These are phyloP conservation scores for Petunia secreta DNA, from an alignment of 257 asterid genomes.

Conservation along the genomic window DNA sequence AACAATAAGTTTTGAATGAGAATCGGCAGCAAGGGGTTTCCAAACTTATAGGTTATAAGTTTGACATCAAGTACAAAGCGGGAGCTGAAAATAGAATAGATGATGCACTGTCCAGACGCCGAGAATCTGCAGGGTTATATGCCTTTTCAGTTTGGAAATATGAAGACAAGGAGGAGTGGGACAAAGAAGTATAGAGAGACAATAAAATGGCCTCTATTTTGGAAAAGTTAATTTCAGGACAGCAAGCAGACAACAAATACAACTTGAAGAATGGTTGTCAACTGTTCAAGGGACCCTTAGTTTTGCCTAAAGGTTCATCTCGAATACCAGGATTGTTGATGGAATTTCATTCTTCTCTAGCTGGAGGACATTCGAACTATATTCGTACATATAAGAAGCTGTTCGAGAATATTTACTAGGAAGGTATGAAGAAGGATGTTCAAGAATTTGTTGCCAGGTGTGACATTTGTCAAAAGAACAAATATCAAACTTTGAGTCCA, in stretches of 20 bases:
- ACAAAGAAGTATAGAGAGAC: neutral
- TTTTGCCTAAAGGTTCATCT: neutral
- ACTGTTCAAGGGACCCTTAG: neutral
- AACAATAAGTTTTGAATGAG: neutral
- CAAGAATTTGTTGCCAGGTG: neutral
- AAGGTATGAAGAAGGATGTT: neutral
- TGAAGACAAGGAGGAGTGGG: conserved; percentile 1
- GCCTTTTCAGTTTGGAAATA: neutral
- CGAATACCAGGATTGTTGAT: neutral
- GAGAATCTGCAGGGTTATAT: neutral
- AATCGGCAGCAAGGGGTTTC: neutral
- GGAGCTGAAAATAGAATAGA: neutral
- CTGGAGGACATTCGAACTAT: neutral
- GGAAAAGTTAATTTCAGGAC: neutral
- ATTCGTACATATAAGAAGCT: neutral
- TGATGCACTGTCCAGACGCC: neutral
- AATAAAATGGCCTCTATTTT: neutral
- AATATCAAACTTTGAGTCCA: neutral
- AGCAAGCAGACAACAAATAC: neutral
- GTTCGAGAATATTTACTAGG: neutral
- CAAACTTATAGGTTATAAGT: neutral
- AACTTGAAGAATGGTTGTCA: neutral
- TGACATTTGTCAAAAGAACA: conserved; percentile 11
- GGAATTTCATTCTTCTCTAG: neutral
- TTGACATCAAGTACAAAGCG: neutral